A percentile compares a stretch with the other conserved stretches of the same genome.
Conservation (phyloP, 1,139 yeast species). For the Pichia sp. region DNA sequence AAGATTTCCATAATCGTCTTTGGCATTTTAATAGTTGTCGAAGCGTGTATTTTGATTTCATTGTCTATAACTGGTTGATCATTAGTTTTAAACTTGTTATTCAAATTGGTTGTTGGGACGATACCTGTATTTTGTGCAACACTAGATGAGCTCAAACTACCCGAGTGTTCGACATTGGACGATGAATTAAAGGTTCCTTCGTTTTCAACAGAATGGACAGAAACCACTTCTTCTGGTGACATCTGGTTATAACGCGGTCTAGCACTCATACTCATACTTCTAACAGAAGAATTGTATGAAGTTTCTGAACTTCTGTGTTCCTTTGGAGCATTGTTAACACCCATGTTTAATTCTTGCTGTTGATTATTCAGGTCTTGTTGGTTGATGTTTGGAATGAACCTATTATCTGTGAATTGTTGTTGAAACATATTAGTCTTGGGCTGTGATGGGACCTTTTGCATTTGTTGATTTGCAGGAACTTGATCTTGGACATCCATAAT, state of each 20-base stretch:
- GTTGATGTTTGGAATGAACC: too few relatives aligned
- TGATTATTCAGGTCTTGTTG: too few relatives aligned
- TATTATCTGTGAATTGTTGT: too few relatives aligned
- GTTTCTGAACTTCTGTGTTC: not conserved
- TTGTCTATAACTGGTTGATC: constrained; percentile 22
- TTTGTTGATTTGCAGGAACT: not conserved
- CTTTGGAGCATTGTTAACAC: not conserved
- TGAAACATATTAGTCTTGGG: too few relatives aligned
- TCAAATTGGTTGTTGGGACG: constrained; percentile 18
- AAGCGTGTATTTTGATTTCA: constrained; percentile 31
- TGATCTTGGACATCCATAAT: constrained; percentile 2
- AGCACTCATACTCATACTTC: constrained; percentile 2
- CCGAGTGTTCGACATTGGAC: constrained; percentile 9
- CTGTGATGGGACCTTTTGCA: too few relatives aligned
- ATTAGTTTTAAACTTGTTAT: constrained; percentile 17
- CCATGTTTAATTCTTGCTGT: not conserved
- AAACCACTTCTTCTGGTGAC: constrained; percentile 10
- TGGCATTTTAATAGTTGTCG: constrained; percentile 33
- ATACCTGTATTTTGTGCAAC: constrained; percentile 8
- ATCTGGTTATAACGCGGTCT: constrained; percentile 1
- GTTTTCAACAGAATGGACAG: constrained; percentile 11
- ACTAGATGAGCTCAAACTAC: constrained; percentile 6
- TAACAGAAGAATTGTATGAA: not conserved
- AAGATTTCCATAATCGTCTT: constrained; percentile 46
- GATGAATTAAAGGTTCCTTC: constrained; percentile 2